phyloP scores from a whole-genome alignment of 352 stramenopile species.

The Peronosclerospora sorghi region DNA sequence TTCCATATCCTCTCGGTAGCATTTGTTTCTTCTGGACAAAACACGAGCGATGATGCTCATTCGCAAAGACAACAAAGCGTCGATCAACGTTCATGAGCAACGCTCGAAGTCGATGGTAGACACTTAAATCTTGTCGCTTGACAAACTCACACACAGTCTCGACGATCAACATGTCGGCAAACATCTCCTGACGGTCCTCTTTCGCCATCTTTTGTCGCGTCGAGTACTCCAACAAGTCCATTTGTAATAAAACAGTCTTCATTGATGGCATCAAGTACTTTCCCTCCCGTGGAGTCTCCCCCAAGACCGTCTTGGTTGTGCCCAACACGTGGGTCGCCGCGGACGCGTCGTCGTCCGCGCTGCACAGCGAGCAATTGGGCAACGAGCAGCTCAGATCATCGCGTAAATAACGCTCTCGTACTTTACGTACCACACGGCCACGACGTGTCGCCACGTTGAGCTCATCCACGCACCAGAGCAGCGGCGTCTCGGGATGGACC shows the following conservation, averaged over 20 bases:
- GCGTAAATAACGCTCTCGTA: conserved; percentile 82
- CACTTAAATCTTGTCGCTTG: conserved; percentile 75
- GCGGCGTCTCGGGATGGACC: conserved; percentile 13
- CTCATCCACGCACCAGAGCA: conserved; percentile 67
- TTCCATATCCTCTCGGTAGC: conserved; percentile 14
- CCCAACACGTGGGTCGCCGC: conserved; percentile 44
- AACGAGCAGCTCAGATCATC: conserved; percentile 80
- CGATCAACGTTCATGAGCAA: conserved; percentile 77
- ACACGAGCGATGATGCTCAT: conserved; percentile 84
- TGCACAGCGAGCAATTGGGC: conserved; percentile 45
- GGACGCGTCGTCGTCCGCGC: conserved; percentile 41
- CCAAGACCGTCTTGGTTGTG: conserved; percentile 52
- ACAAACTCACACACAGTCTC: conserved; percentile 88
- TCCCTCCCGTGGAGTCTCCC: conserved; percentile 28
- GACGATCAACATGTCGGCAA: conserved; percentile 81
- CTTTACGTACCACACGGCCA: conserved; percentile 64
- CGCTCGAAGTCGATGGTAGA: conserved; percentile 83
- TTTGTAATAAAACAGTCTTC: conserved; percentile 84
- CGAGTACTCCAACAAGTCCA: conserved; percentile 84
- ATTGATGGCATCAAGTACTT: conserved; percentile 83
- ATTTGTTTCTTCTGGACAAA: conserved; percentile 53
- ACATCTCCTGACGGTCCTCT: conserved; percentile 25
- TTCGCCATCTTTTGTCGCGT: conserved; percentile 44
- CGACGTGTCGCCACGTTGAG: conserved; percentile 71
- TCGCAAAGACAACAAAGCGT: conserved; percentile 89